Evolutionary conservation across 495 filamentous ascomycete species (phyloP).

Genomic region (Tirmania nivea): DNA sequence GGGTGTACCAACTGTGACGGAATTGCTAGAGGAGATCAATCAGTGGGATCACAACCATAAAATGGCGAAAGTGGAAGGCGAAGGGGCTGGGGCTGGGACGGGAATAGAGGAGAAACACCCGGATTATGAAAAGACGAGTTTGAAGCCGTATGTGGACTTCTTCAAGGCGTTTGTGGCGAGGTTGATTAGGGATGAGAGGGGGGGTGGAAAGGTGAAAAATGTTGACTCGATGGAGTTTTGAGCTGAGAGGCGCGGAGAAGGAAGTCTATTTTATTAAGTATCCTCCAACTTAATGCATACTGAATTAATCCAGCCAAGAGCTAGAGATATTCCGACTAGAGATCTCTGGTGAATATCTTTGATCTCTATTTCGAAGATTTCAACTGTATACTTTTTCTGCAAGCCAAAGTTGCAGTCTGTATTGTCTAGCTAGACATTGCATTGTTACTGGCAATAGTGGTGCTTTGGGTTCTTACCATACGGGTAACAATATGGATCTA

Average conservation of each 20-base stretch:
- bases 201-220: background rate
- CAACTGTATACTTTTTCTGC: too few species aligned
- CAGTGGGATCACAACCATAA: conserved; percentile 34
- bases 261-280: too few species aligned
- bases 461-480: too few species aligned
- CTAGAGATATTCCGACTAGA: too few species aligned
- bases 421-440: too few species aligned
- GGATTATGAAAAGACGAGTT: conserved; percentile 91
- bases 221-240: background rate
- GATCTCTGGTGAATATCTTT: too few species aligned
- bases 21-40: conserved; percentile 62
- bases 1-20: conserved; percentile 63
- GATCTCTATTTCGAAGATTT: too few species aligned
- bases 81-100: conserved; percentile 10
- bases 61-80: conserved; percentile 22
- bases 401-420: too few species aligned
- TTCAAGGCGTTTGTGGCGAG: conserved; percentile 57
- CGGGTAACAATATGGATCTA: too few species aligned
- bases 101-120: conserved; percentile 16
- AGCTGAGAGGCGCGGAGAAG: background rate
- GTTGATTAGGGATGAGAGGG: background rate
- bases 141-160: conserved; percentile 79
- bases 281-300: too few species aligned
- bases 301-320: too few species aligned
- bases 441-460: too few species aligned